Base-by-base conservation (phyloP, 208 protist species). In the Zelonia costaricensis region DNA sequence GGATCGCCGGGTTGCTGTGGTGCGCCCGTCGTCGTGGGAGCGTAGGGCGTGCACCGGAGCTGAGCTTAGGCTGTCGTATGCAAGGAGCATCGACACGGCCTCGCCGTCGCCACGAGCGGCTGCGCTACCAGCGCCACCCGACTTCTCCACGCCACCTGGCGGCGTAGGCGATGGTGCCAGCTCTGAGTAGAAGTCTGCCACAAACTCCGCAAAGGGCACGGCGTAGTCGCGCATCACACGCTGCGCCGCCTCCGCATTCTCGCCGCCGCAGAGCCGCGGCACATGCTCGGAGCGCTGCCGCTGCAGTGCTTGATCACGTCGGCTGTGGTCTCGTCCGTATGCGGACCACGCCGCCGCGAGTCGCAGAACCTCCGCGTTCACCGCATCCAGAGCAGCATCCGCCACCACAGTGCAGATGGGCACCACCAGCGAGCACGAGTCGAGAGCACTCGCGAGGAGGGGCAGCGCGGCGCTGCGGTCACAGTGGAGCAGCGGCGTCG, bases 361-460 rank as follows among this genome's bases (percentile, higher is more conserved):
- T 7, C 20, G 36, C 43, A 76, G 52, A 20, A 76, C 62, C 56
- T 76, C 57, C 5, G 49, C 58, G 35, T 76, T 76, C 42, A 76
- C 20, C 10, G 46, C 54, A 31, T 76, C 70, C 5, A 52, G 39
- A 0, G 47, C 35, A 7, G 62, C 48, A 18, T 65, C 70, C 22
- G 62, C 45, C 42, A 78, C 74, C 61, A 88, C 65, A 5, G 59
- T 27, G 18, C 57, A 68, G 36, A 91, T 78, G 0, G 76, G 66
- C 9, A 56, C 38, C 31, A 73, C 66, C 31, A 73, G 27, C 13
- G 66, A 56, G 30, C 51, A 73, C 36, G 66, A 73, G 13, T 25
- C 30, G 25, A 44, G 28, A 0, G 66, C 58, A 22, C 51, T 66
- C 0, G 58, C 36, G 20, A 20, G 44, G 18, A 61, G 59, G 47